Evolutionary conservation across 2,329 filamentous ascomycete species (phyloP).

Genomic region (Trichophyton rubrum): DNA sequence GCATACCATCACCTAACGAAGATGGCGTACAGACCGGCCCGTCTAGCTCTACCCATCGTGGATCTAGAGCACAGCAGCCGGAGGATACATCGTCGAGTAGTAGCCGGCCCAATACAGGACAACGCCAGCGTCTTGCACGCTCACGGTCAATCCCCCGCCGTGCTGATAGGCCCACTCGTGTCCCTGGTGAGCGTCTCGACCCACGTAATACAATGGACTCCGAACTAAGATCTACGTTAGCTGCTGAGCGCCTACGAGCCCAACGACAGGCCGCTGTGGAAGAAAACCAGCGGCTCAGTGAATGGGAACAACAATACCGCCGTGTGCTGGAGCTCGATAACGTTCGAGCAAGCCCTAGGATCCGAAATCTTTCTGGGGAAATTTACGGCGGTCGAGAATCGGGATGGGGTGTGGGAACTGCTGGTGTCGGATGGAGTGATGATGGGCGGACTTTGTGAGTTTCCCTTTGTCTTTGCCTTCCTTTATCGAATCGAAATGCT

Average conservation of each 20-base stretch:
- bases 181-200: constrained; percentile 19
- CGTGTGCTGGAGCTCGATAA: constrained; percentile 25
- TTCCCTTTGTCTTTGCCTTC: background rate
- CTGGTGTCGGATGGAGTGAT: constrained; percentile 36
- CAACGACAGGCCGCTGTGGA: constrained; percentile 28
- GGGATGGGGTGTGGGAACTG: constrained; percentile 31
- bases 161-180: constrained; percentile 19
- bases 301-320: constrained; percentile 24
- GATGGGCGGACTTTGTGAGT: constrained; percentile 38
- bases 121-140: constrained; percentile 21
- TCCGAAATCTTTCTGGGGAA: constrained; percentile 25
- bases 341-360: constrained; percentile 27
- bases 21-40: constrained; percentile 2
- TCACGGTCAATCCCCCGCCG: constrained; percentile 27
- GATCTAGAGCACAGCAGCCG: background rate
- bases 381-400: constrained; percentile 23
- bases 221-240: constrained; percentile 28
- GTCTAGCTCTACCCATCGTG: background rate
- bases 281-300: constrained; percentile 20
- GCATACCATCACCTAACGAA: constrained; percentile 12
- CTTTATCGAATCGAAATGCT: background rate
- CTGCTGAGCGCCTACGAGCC: constrained; percentile 28
- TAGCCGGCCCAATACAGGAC: constrained; percentile 7
- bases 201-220: constrained; percentile 16
- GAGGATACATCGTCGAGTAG: background rate